These are phyloP conservation scores for Cymbidium sinense DNA, from an alignment of 106 monocot genomes.

Conservation along the genomic window DNA sequence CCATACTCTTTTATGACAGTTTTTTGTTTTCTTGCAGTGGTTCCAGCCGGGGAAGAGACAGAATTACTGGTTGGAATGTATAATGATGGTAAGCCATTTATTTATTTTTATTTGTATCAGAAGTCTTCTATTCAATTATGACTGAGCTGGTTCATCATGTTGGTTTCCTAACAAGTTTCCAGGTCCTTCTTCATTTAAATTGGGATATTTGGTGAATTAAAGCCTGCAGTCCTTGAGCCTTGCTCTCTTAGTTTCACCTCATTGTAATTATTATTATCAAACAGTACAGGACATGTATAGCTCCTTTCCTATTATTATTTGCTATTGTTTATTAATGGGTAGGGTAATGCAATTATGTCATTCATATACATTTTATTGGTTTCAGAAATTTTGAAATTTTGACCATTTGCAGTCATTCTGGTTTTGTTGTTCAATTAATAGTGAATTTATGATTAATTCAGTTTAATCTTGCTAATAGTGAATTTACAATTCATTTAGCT, in stretches of 20 bases:
- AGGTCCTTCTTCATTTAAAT: neutral
- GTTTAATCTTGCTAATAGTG: neutral
- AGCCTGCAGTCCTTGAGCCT: neutral
- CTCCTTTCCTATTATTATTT: neutral
- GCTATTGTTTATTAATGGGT: neutral
- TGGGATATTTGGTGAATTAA: neutral
- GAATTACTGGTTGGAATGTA: slow-evolving; percentile 86
- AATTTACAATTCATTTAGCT: neutral
- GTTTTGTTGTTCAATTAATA: neutral
- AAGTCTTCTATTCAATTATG: neutral
- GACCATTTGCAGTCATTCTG: neutral
- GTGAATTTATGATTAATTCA: neutral
- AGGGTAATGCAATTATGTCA: neutral
- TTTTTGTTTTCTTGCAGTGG: slow-evolving; percentile 51
- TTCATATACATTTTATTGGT: neutral
- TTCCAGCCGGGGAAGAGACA: slow-evolving; percentile 79
- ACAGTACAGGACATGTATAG: neutral
- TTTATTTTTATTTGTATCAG: neutral
- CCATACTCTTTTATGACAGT: neutral
- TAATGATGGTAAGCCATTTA: slow-evolving; percentile 60
- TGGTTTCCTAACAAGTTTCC: neutral
- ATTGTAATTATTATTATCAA: neutral
- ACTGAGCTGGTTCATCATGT: neutral
- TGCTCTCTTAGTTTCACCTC: neutral
- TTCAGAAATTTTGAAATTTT: neutral